phyloP scores from a whole-genome alignment of 495 filamentous ascomycete genomes.

The Hyphodiscus hymeniophilus region DNA sequence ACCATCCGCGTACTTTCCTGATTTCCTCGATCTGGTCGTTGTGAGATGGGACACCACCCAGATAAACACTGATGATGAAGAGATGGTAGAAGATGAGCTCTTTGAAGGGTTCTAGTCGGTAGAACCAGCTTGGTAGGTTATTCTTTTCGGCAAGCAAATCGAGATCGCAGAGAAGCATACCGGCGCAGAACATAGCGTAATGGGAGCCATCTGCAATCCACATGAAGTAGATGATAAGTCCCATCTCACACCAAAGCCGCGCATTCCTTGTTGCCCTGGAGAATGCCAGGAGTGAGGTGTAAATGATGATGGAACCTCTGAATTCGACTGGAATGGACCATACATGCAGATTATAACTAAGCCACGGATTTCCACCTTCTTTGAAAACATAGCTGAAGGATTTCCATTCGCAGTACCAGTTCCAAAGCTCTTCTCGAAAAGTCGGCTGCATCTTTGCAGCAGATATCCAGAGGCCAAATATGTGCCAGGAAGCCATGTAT shows the following conservation, averaged over 20 bases:
- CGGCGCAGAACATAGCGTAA: conserved; percentile 34
- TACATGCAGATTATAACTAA: conserved; percentile 53
- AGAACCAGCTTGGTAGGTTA: conserved; percentile 32
- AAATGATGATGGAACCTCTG: conserved; percentile 53
- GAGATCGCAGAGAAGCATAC: conserved; percentile 43
- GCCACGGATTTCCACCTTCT: conserved; percentile 33
- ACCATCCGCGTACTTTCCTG: conserved; percentile 34
- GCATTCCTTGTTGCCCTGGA: conserved; percentile 38
- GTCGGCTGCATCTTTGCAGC: conserved; percentile 26
- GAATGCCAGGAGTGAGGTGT: conserved; percentile 48
- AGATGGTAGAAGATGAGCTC: conserved; percentile 35
- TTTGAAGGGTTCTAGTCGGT: conserved; percentile 32
- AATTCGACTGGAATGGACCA: conserved; percentile 72
- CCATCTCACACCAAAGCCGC: conserved; percentile 35
- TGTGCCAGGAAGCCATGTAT: conserved; percentile 39
- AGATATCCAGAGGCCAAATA: conserved; percentile 34
- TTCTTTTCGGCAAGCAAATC: conserved; percentile 34
- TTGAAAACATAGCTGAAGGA: conserved; percentile 50
- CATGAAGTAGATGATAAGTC: conserved; percentile 46
- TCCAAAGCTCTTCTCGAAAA: conserved; percentile 36
- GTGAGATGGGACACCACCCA: conserved; percentile 40
- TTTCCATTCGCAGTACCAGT: conserved; percentile 48
- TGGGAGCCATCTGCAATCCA: conserved; percentile 40
- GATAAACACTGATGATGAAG: conserved; percentile 32
- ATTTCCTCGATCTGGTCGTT: conserved; percentile 26